A percentile compares a stretch with the other conserved stretches of the same genome.
These are phyloP conservation scores for Gyromitra esculenta DNA, from an alignment of 2,329 filamentous ascomycete species.

Conservation along the genomic window DNA sequence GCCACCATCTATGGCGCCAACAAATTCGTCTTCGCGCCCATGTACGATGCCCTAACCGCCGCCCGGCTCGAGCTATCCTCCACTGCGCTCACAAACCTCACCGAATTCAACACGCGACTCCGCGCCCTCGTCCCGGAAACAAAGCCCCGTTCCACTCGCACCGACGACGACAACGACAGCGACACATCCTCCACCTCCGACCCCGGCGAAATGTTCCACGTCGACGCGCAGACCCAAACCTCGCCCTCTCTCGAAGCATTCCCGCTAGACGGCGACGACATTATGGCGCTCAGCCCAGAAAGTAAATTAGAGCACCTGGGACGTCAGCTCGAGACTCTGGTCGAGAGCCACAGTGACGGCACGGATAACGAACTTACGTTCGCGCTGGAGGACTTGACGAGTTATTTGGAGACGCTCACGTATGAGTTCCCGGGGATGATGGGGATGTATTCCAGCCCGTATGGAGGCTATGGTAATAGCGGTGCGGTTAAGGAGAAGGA, in stretches of 20 bases:
- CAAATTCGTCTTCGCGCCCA: conserved; percentile 73
- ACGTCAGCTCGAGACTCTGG: conserved; percentile 55
- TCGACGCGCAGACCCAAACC: conserved; percentile 82
- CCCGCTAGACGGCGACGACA: conserved; percentile 58
- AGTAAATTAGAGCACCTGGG: conserved; percentile 56
- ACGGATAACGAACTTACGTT: conserved; percentile 57
- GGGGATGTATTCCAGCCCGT: conserved; percentile 60
- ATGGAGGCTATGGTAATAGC: conserved; percentile 61
- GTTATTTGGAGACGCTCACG: conserved; percentile 72
- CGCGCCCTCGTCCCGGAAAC: conserved; percentile 70
- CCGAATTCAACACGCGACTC: conserved; percentile 65
- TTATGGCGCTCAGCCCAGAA: conserved; percentile 52
- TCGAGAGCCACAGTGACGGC: conserved; percentile 57
- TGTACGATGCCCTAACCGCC: conserved; percentile 65
- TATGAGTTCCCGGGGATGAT: conserved; percentile 61
- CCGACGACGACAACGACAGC: conserved; percentile 60
- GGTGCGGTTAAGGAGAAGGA: conserved; percentile 66
- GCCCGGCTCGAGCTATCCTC: conserved; percentile 66
- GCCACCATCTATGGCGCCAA: conserved; percentile 75
- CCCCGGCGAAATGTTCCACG: conserved; percentile 81
- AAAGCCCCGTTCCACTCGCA: conserved; percentile 32
- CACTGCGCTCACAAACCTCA: conserved; percentile 65
- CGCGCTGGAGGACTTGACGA: conserved; percentile 66
- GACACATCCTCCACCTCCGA: conserved; percentile 58
- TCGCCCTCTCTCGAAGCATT: conserved; percentile 65